Evolutionary conservation across 1,284 basidiomycete genomes (phyloP), one percentile per base, ranked within the genome.

Genomic region (Ceratobasidium sp.): DNA sequence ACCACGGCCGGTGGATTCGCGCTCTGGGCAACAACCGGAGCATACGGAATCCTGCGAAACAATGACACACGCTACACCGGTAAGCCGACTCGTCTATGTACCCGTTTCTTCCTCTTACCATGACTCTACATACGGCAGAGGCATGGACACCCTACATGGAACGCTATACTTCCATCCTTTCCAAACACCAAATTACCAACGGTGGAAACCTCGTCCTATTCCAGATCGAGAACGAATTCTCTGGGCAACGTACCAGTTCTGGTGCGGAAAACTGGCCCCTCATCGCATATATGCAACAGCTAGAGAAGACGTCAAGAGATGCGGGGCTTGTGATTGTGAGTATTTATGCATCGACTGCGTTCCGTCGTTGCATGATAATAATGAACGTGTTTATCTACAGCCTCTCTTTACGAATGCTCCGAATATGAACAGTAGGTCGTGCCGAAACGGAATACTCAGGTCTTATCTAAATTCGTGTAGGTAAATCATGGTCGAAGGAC

Each of bases 71-170:
- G 74, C 45, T 75, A 75, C 44, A 75, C 74, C 2, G 50, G 69
- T 60, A 41, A n/a, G 69, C 24, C 31, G 2, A 19, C n/a, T 57
- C 4, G 24, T 57, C 57, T 1, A 24, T 1, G 1, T 27, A 19
- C 19, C 36, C 36, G 22, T 48, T n/a, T 7, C 45, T 24, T n/a
- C 17, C 14, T 45, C 8, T 53, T 1, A 41, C 11, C 36, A 5
- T 11, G 36, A 17, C 29, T 19, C 8, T 24, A 27, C 36, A 41
- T 41, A 27, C 7, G 22, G 6, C 17, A 72, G 69, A 65, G 14
- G 74, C 74, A 53, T 75, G 74, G 74, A 71, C 47, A 59, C 74
- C 74, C 4, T 75, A 75, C 41, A 75, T 75, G 74, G 71, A 60
- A 31, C 17, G 63, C 29, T 71, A 71, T 36, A 56, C 66, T 36